Percentiles rank a stretch among this genome's conserved stretches.
Evolutionary conservation across 345 rosid genomes (phyloP).

Genomic region (Pugionium dolabratum): DNA sequence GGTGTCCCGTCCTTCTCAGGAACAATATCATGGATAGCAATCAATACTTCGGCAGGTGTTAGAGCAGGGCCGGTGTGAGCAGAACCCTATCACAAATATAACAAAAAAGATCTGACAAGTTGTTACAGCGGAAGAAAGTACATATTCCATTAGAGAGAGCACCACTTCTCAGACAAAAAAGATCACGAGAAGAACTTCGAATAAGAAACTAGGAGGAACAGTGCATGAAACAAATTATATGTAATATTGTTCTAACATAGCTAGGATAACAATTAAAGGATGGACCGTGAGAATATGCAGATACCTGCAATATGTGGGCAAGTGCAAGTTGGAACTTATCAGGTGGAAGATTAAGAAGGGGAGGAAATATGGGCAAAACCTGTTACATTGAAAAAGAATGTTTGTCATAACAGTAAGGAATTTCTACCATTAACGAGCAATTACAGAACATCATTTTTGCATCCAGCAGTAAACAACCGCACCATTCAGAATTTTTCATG

Average conservation of each 20-base stretch:
- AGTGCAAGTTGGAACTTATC: constrained; percentile 96
- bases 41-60: constrained; percentile 95
- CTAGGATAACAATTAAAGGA: constrained; percentile 17
- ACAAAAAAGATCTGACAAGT: constrained; percentile 19
- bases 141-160: constrained; percentile 1
- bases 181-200: background rate
- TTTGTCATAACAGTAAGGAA: constrained; percentile 9
- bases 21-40: constrained; percentile 84
- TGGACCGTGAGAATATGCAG: constrained; percentile 26
- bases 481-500: constrained; percentile 12
- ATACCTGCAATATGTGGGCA: constrained; percentile 94
- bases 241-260: constrained; percentile 8
- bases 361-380: constrained; percentile 95
- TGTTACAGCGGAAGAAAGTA: constrained; percentile 20
- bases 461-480: constrained; percentile 16
- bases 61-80: constrained; percentile 99
- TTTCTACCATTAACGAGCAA: constrained; percentile 10
- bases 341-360: constrained; percentile 78
- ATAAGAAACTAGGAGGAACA: background rate
- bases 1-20: constrained; percentile 89
- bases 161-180: constrained; percentile 19
- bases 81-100: constrained; percentile 72
- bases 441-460: constrained; percentile 13
- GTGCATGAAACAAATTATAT: background rate
- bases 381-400: constrained; percentile 37